A percentile compares a stretch with the other conserved stretches of the same genome.
Evolutionary conservation across 2,329 filamentous ascomycete genomes (phyloP).

Genomic region (Cladophialophora yegresii): DNA sequence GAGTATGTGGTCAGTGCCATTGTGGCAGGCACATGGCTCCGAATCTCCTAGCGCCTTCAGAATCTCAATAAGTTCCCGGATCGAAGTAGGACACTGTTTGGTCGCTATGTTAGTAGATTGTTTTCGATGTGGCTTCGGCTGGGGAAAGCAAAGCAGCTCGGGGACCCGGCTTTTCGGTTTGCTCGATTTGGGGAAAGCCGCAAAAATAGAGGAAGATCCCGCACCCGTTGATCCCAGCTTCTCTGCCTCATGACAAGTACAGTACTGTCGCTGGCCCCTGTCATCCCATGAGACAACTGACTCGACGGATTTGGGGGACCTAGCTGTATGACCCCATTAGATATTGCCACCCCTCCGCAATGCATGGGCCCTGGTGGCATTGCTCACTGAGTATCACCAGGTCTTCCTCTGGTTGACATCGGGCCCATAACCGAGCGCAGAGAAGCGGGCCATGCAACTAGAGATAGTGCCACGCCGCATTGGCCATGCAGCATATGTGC

Average conservation of each 20-base stretch:
- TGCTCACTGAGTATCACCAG: not conserved
- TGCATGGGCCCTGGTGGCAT: slow-evolving; percentile 7
- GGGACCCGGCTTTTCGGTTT: slow-evolving; percentile 15
- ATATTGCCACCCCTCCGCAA: slow-evolving; percentile 1
- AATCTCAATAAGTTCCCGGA: not conserved
- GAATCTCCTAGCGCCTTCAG: not conserved
- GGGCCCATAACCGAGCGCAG: slow-evolving; percentile 16
- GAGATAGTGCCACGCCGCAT: slow-evolving; percentile 12
- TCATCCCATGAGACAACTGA: not conserved
- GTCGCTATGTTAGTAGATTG: not conserved
- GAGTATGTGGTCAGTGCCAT: not conserved
- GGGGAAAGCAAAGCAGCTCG: not conserved
- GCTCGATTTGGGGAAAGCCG: slow-evolving; percentile 17
- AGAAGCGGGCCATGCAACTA: slow-evolving; percentile 19
- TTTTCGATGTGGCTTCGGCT: not conserved
- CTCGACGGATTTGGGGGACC: not conserved
- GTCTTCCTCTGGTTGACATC: slow-evolving; percentile 14
- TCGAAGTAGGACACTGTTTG: not conserved
- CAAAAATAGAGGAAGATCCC: slow-evolving; percentile 19
- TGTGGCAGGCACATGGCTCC: not conserved
- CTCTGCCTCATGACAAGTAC: not conserved
- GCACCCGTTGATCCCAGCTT: slow-evolving; percentile 7
- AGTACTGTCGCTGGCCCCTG: not conserved
- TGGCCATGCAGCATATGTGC: slow-evolving; percentile 17
- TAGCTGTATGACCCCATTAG: not conserved